phyloP scores from a whole-genome alignment of 2,329 filamentous ascomycete genomes.

The Phialophora macrospora region DNA sequence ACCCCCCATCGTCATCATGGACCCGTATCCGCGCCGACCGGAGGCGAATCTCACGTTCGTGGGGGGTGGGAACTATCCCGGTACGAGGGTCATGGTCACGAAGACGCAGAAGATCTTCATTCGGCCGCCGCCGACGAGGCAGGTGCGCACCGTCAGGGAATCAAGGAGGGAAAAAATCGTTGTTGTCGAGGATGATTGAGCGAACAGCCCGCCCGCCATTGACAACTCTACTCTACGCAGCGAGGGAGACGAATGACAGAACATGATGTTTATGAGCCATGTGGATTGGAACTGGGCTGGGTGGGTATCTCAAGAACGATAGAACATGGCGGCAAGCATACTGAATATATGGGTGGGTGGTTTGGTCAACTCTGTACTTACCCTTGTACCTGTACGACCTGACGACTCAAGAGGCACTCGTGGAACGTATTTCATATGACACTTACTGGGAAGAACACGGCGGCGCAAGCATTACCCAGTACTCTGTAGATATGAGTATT shows the following conservation, averaged over 20 bases:
- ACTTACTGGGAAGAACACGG: not conserved
- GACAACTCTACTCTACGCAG: not conserved
- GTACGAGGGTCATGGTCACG: slow-evolving; percentile 33
- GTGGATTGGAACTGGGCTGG: not conserved
- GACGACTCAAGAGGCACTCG: not conserved
- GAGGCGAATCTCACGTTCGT: slow-evolving; percentile 33
- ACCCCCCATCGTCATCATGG: slow-evolving; percentile 17
- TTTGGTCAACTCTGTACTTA: not conserved
- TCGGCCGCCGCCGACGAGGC: slow-evolving; percentile 51
- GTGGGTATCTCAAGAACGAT: not conserved
- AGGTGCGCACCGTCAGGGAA: slow-evolving; percentile 64
- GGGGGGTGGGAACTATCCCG: slow-evolving; percentile 30
- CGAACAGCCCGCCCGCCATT: not conserved
- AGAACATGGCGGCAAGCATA: not conserved
- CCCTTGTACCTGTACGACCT: not conserved
- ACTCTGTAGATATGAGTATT: not conserved
- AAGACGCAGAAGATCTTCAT: slow-evolving; percentile 28
- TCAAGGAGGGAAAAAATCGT: slow-evolving; percentile 56
- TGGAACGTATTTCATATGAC: not conserved
- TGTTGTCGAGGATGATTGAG: slow-evolving; percentile 28
- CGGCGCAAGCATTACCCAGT: not conserved
- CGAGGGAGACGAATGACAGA: not conserved
- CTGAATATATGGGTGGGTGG: not conserved
- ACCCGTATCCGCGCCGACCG: slow-evolving; percentile 28
- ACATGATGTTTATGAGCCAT: slow-evolving; percentile 3